Conservation (phyloP, 2,329 filamentous ascomycete genomes). For the Gliomastix tumulicola region DNA sequence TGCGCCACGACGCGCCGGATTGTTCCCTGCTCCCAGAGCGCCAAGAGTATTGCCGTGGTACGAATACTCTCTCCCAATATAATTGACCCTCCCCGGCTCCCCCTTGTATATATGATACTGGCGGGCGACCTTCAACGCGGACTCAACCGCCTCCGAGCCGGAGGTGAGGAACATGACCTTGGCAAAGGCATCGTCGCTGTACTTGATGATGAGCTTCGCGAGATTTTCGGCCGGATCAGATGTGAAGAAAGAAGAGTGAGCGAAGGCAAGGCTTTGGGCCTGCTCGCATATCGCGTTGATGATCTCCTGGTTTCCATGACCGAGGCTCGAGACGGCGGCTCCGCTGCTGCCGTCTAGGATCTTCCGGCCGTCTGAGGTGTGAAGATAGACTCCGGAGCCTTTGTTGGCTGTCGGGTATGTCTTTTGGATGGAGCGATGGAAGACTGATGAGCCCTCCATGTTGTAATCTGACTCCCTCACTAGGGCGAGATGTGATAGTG, state of each 20-base stretch:
- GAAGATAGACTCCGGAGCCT: constrained; percentile 8
- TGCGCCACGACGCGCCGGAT: constrained; percentile 8
- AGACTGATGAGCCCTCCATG: too few relatives aligned
- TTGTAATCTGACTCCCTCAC: too few relatives aligned
- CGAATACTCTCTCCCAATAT: constrained; percentile 30
- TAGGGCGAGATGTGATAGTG: too few relatives aligned
- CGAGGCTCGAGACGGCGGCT: constrained; percentile 58
- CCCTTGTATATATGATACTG: constrained; percentile 36
- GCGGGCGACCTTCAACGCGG: constrained; percentile 36
- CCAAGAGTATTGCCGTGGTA: constrained; percentile 43
- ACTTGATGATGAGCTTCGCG: constrained; percentile 9
- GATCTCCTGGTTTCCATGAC: constrained; percentile 51
- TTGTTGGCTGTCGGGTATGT: constrained; percentile 4
- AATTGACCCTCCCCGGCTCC: constrained; percentile 20
- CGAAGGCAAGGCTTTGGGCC: constrained; percentile 26
- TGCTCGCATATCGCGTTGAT: constrained; percentile 48
- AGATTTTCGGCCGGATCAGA: constrained; percentile 11
- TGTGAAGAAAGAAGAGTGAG: constrained; percentile 13
- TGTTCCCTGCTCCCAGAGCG: constrained; percentile 25
- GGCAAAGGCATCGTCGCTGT: constrained; percentile 9
- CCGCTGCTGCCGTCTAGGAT: constrained; percentile 65
- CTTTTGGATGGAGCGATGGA: constrained; percentile 6
- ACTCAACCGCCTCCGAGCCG: constrained; percentile 31
- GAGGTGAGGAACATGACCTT: constrained; percentile 15
- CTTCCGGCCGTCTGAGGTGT: constrained; percentile 30